Conservation (phyloP, 176 grass and related monocot species). For the Bonia amplexicaulis region DNA sequence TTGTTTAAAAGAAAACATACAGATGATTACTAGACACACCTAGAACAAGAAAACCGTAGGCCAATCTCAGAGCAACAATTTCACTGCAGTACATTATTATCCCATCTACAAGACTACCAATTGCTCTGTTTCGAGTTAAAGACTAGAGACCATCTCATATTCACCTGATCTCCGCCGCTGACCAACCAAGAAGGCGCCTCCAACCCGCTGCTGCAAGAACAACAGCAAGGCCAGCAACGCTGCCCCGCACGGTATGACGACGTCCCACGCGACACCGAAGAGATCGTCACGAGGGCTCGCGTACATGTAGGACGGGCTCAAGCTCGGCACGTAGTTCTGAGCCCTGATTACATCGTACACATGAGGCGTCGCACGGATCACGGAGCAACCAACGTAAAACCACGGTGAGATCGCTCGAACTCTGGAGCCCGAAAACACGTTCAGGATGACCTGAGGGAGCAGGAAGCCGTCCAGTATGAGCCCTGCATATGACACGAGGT, state of each 20-base stretch:
- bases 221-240: conserved; percentile 40
- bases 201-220: conserved; percentile 59
- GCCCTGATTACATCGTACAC: conserved; percentile 48
- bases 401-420: conserved; percentile 28
- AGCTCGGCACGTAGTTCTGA: background rate
- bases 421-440: conserved; percentile 23
- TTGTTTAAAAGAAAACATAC: no score
- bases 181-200: conserved; percentile 27
- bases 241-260: conserved; percentile 40
- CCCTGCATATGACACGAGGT: conserved; percentile 44
- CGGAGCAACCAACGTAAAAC: conserved; percentile 45
- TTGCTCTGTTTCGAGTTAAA: no score
- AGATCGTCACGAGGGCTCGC: conserved; percentile 36
- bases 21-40: no score
- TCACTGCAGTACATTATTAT: background rate
- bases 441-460: conserved; percentile 49
- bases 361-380: conserved; percentile 35
- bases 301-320: conserved; percentile 36
- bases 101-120: no score
- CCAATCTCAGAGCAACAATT: no score
- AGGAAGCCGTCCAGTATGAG: conserved; percentile 57
- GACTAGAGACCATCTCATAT: conserved; percentile 51
- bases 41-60: no score
- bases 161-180: background rate
- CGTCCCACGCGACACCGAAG: conserved; percentile 52